Conservation (phyloP, 441 rosid genomes). For the Pelargonium citronellum region DNA sequence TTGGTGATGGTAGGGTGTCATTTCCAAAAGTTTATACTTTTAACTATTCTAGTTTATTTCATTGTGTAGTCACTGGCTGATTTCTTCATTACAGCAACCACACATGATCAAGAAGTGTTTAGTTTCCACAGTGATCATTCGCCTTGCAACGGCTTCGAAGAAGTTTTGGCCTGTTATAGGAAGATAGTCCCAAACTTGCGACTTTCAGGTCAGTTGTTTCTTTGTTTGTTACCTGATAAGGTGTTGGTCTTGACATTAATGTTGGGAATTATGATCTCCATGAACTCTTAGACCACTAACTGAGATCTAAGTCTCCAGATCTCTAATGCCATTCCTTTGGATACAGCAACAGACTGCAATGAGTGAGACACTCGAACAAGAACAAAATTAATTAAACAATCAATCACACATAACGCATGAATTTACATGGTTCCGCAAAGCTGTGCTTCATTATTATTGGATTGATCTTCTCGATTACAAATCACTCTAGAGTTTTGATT, state of each 20-base stretch:
- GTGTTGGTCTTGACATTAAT: neutral
- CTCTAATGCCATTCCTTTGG: too few species aligned
- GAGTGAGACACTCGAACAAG: too few species aligned
- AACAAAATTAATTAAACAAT: too few species aligned
- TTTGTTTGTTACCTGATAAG: neutral
- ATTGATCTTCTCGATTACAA: too few species aligned
- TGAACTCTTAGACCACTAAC: too few species aligned
- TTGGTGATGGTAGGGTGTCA: slow-evolving; percentile 59
- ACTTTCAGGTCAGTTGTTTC: slow-evolving; percentile 46
- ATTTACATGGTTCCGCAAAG: too few species aligned
- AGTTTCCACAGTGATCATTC: slow-evolving; percentile 66
- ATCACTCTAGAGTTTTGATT: too few species aligned
- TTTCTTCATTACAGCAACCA: slow-evolving; percentile 42
- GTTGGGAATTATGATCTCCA: too few species aligned
- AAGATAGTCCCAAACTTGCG: slow-evolving; percentile 51
- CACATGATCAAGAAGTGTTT: slow-evolving; percentile 67
- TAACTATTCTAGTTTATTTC: neutral
- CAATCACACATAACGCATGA: too few species aligned
- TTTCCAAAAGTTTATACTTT: neutral
- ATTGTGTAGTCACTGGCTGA: neutral
- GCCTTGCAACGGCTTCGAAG: slow-evolving; percentile 79
- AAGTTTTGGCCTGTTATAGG: slow-evolving; percentile 67
- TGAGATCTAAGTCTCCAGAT: too few species aligned
- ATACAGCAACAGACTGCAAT: too few species aligned
- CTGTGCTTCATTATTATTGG: too few species aligned